A percentile compares a stretch with the other conserved stretches of the same genome.
Evolutionary conservation across 371 early-diverging fungal species (phyloP).

Genomic region (Chytridium lagenaria): DNA sequence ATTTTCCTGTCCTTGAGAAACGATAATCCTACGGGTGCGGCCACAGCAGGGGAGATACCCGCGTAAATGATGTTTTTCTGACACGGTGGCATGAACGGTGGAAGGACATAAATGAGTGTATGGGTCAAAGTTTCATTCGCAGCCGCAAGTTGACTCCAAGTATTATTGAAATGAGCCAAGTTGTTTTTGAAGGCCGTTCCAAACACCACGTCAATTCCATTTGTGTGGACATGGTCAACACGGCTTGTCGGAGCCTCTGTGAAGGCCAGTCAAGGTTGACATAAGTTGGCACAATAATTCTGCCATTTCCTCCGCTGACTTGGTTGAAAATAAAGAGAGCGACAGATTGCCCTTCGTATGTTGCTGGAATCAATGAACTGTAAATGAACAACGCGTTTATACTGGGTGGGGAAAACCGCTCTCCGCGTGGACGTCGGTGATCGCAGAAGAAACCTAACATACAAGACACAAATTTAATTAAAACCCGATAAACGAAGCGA

Average conservation of each 20-base stretch:
- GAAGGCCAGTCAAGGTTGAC: not conserved
- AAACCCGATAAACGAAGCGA: not conserved
- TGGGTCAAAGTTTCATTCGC: not conserved
- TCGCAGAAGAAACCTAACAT: not conserved
- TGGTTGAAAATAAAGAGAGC: not conserved
- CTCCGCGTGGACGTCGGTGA: not conserved
- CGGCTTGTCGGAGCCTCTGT: not conserved
- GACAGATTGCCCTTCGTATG: not conserved
- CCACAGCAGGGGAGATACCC: not conserved
- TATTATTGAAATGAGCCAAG: not conserved
- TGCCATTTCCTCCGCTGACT: not conserved
- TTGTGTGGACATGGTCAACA: not conserved
- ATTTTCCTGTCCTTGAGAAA: not conserved
- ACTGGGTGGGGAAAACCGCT: not conserved
- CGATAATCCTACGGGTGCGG: not conserved
- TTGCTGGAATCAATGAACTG: conserved; percentile 1
- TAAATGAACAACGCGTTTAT: not conserved
- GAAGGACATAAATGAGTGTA: not conserved
- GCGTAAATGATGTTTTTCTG: not conserved
- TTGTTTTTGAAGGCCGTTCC: not conserved
- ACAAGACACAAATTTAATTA: not conserved
- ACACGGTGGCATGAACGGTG: conserved; percentile 2
- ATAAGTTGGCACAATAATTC: not conserved
- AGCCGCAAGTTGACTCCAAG: not conserved
- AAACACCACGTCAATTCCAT: conserved; percentile 8